These are phyloP conservation scores for Aspergillus sp. DNA, from an alignment of 2,329 filamentous ascomycete genomes.

Conservation along the genomic window DNA sequence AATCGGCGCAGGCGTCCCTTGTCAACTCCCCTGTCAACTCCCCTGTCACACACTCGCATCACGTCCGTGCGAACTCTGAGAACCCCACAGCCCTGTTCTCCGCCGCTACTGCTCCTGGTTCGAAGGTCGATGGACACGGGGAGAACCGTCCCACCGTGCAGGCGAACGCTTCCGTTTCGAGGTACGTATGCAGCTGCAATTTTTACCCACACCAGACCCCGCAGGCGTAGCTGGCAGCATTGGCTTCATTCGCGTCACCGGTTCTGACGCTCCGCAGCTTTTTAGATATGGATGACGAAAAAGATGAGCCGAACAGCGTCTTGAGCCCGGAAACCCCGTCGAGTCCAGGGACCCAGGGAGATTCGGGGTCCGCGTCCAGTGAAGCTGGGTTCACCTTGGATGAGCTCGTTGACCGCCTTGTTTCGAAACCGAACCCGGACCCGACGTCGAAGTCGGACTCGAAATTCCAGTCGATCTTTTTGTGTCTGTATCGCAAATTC, in stretches of 20 bases:
- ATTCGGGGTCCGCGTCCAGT: constrained; percentile 23
- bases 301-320: constrained; percentile 21
- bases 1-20: constrained; percentile 34
- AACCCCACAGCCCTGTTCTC: constrained; percentile 45
- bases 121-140: constrained; percentile 27
- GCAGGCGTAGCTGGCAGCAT: constrained; percentile 19
- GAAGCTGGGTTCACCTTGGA: constrained; percentile 42
- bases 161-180: constrained; percentile 10
- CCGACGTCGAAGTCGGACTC: constrained; percentile 70
- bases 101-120: constrained; percentile 34
- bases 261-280: constrained; percentile 35
- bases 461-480: constrained; percentile 80
- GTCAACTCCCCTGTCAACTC: constrained; percentile 41
- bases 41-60: constrained; percentile 32
- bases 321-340: too few relatives aligned
- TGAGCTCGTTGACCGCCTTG: constrained; percentile 76
- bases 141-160: constrained; percentile 23
- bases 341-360: constrained; percentile 21
- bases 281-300: constrained; percentile 36
- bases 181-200: too few relatives aligned
- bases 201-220: too few relatives aligned
- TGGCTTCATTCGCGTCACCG: constrained; percentile 31
- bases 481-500: constrained; percentile 91
- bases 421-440: constrained; percentile 51
- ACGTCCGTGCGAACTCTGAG: constrained; percentile 64